Conservation (phyloP, 371 early-diverging fungal species). For the Mucor indicus region DNA sequence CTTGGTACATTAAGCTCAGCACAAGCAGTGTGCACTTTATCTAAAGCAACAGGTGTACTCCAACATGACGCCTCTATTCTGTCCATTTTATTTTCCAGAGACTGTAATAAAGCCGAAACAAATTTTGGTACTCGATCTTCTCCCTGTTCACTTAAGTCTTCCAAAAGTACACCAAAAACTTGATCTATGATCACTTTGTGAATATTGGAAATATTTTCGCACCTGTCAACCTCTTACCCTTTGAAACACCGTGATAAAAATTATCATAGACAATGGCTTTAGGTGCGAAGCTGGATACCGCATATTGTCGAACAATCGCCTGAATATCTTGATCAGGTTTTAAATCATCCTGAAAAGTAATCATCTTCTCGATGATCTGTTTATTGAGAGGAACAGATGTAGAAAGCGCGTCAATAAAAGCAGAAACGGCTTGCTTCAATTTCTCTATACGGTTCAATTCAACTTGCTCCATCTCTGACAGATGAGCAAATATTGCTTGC, state of each 20-base stretch:
- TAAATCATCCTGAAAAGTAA: constrained; percentile 70
- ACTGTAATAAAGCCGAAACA: constrained; percentile 37
- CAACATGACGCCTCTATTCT: constrained; percentile 46
- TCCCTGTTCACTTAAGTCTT: constrained; percentile 58
- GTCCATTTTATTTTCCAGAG: constrained; percentile 30
- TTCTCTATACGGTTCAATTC: constrained; percentile 54
- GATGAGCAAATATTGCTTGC: constrained; percentile 65
- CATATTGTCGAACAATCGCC: constrained; percentile 72
- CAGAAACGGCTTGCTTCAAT: constrained; percentile 51
- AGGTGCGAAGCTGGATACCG: constrained; percentile 69
- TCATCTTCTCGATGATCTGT: constrained; percentile 60
- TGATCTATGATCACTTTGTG: constrained; percentile 57
- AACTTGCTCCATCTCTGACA: constrained; percentile 56
- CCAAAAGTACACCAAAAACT: constrained; percentile 74
- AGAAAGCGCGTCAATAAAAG: constrained; percentile 60
- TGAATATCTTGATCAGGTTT: constrained; percentile 75
- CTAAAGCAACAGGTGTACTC: constrained; percentile 59
- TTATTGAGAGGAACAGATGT: constrained; percentile 55
- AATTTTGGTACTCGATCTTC: constrained; percentile 59
- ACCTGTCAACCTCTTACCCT: too few species aligned
- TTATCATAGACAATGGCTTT: constrained; percentile 69
- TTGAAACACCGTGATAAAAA: constrained; percentile 60
- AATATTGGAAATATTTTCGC: too few species aligned
- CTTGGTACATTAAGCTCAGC: constrained; percentile 57
- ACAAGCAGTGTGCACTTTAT: constrained; percentile 63